Conservation (phyloP, 805 yeast genomes). For the Hermanozyma aechmeae region DNA sequence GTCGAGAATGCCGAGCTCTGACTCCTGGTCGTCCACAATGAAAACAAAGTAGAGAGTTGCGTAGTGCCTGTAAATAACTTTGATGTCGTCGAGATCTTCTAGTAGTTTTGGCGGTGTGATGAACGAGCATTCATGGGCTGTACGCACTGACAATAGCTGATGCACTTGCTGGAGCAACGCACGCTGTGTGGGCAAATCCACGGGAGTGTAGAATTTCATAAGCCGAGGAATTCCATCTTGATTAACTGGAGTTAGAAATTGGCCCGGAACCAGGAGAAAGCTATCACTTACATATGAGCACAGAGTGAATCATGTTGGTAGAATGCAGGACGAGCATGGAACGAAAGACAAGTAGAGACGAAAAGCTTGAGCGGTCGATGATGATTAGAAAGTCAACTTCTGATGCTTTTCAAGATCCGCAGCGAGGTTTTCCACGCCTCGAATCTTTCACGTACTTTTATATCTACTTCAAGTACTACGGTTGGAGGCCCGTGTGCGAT, state of each 20-base stretch:
- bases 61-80: constrained; percentile 87
- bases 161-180: constrained; percentile 73
- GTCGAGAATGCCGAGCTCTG: constrained; percentile 88
- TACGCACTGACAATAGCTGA: constrained; percentile 62
- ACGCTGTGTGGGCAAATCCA: constrained; percentile 77
- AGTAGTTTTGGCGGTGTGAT: constrained; percentile 81
- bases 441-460: too few relatives aligned
- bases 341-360: too few relatives aligned
- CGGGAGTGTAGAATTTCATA: constrained; percentile 85
- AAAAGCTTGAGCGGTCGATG: too few relatives aligned
- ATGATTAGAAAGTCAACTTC: too few relatives aligned
- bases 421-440: too few relatives aligned
- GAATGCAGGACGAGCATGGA: too few relatives aligned
- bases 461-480: too few relatives aligned
- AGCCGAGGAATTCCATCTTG: constrained; percentile 85
- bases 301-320: constrained; percentile 90
- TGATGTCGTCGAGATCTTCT: constrained; percentile 61
- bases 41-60: constrained; percentile 96
- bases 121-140: constrained; percentile 76
- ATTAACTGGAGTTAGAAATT: constrained; percentile 46
- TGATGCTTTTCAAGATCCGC: too few relatives aligned
- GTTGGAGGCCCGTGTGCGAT: too few relatives aligned
- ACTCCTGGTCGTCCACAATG: constrained; percentile 91
- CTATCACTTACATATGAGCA: constrained; percentile 56
- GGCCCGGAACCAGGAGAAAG: constrained; percentile 4